Base-by-base conservation (phyloP, 1,284 basidiomycete species). In the Anthracocystis panici-leucophaei region DNA sequence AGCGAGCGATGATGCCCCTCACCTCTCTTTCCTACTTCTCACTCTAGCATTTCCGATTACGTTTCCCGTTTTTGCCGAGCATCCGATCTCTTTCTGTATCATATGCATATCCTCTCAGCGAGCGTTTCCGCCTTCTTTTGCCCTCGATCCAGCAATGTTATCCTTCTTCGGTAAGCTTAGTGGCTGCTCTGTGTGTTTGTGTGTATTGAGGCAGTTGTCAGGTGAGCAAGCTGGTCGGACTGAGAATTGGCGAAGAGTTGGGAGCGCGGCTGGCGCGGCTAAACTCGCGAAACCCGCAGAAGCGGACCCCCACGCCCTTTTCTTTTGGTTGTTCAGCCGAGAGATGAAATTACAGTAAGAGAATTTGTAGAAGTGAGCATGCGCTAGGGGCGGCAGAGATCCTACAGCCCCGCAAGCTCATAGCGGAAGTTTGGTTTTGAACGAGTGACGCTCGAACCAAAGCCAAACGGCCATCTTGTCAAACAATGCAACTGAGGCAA, bases 181-280 rank as follows among this genome's bases (percentile, higher is more conserved):
- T 41, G n/a, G 7, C 18, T n/a, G 18, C 18, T 41, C 29, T 33
- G 35, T 45, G 42, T 12, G 42, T 45, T 23, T 45, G n/a, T 44
- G 41, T 8, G 41, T 44, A 6, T 45, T 25, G 42, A 45, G 20
- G 42, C 42, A 45, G 20, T 27, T 23, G 42, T 45, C 42, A 45
- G 42, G 21, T 45, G 42, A 45, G 20, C 21, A 23, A 45, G 20
- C 21, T 12, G 41, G 7, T 11, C 18, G 41, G n/a, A 44, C 42
- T 27, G 25, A 40, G 21, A 18, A 10, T 16, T 31, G 31, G 27
- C 29, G 31, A 21, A n/a, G n/a, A n/a, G n/a, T n/a, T n/a, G n/a
- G 53, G 18, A 23, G 38, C 44, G 56, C 46, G 35, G 56, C 46
- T 25, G 38, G n/a, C n/a, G 56, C 45, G 44, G 45, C 56, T 57